Percentiles rank a stretch among this genome's conserved stretches.
Evolutionary conservation across 805 yeast genomes (phyloP).

Genomic region (Babjeviella inositovora): DNA sequence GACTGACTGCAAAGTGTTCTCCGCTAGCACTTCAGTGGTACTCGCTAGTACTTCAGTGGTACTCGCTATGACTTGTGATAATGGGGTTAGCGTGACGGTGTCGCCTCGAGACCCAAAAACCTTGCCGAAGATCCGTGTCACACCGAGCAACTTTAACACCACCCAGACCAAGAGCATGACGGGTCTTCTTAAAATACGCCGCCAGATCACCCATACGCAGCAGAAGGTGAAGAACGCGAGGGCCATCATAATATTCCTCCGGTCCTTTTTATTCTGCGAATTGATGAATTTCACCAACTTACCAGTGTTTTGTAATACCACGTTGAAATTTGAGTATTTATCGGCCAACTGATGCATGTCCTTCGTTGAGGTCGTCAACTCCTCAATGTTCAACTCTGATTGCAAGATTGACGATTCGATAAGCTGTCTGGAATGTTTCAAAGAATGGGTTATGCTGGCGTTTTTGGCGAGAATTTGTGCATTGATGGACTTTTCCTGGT

Average conservation of each 20-base stretch:
- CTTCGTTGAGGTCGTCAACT: conserved; percentile 21
- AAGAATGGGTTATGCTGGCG: conserved; percentile 18
- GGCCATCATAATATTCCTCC: conserved; percentile 18
- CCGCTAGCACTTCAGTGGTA: too few species aligned
- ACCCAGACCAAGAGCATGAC: conserved; percentile 19
- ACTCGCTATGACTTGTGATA: too few species aligned
- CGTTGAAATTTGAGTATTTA: conserved; percentile 12
- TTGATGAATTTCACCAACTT: conserved; percentile 24
- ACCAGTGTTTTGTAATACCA: conserved; percentile 13
- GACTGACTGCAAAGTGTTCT: too few species aligned
- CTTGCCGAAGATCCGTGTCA: too few species aligned
- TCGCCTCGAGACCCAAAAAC: too few species aligned
- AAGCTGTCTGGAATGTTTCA: conserved; percentile 19
- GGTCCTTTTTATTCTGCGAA: conserved; percentile 21
- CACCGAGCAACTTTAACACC: conserved; percentile 12
- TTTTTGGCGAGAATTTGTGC: conserved; percentile 19
- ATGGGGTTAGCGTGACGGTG: too few species aligned
- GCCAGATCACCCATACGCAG: conserved; percentile 23
- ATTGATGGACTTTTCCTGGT: conserved; percentile 8
- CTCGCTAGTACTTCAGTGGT: too few species aligned
- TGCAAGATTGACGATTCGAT: conserved; percentile 21
- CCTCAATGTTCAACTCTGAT: conserved; percentile 22
- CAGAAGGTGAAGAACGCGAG: conserved; percentile 16
- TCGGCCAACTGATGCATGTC: conserved; percentile 17
- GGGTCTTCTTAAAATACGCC: conserved; percentile 18